These are phyloP conservation scores for Metschnikowia gruessii DNA, from an alignment of 805 yeast genomes.

Conservation along the genomic window DNA sequence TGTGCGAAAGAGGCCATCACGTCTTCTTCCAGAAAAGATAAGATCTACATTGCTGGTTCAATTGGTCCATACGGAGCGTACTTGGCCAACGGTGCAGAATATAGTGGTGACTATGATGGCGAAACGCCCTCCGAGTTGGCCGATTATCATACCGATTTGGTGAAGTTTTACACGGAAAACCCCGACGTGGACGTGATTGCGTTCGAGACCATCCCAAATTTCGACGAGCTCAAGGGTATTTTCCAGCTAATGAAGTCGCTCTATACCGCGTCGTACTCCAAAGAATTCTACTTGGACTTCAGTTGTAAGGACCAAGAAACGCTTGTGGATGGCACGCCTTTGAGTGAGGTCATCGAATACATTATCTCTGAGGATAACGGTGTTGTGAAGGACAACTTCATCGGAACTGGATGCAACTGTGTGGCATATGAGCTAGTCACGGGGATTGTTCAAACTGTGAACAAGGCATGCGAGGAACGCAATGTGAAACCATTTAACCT, in stretches of 20 bases:
- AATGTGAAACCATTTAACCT: conserved; percentile 33
- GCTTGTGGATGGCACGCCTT: conserved; percentile 34
- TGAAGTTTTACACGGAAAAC: conserved; percentile 36
- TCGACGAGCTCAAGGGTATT: conserved; percentile 53
- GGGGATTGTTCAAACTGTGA: conserved; percentile 37
- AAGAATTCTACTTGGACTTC: conserved; percentile 47
- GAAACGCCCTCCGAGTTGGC: conserved; percentile 37
- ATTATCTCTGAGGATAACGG: conserved; percentile 27
- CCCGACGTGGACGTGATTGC: conserved; percentile 54
- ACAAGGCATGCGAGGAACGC: conserved; percentile 13
- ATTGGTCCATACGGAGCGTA: conserved; percentile 79
- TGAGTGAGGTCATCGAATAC: conserved; percentile 23
- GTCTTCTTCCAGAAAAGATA: conserved; percentile 4
- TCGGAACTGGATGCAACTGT: conserved; percentile 70
- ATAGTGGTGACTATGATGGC: conserved; percentile 61
- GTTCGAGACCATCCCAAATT: conserved; percentile 70
- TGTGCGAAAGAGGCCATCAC: conserved; percentile 16
- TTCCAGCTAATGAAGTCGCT: conserved; percentile 37
- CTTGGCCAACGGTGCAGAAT: conserved; percentile 67
- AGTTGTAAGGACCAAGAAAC: conserved; percentile 24
- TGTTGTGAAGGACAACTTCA: conserved; percentile 24
- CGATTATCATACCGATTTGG: conserved; percentile 50
- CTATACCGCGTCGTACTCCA: conserved; percentile 18
- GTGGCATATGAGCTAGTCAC: conserved; percentile 45
- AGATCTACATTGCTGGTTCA: conserved; percentile 51